Percentiles rank a stretch among this genome's conserved stretches.
These are phyloP conservation scores for Graphilbum fragrans DNA, from an alignment of 2,329 filamentous ascomycete genomes.

Conservation along the genomic window DNA sequence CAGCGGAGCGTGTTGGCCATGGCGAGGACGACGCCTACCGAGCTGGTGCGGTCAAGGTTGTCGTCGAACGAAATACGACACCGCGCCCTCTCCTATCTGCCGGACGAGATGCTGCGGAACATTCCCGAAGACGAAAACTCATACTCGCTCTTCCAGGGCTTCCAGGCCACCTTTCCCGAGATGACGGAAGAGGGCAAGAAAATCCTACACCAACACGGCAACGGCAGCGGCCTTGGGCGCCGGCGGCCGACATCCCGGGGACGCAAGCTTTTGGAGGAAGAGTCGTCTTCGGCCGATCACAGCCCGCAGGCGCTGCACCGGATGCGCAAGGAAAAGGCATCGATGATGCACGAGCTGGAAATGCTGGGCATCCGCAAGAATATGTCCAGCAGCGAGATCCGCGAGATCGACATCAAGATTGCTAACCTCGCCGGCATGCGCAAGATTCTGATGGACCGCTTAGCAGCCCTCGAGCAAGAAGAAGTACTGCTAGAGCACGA, in stretches of 20 bases:
- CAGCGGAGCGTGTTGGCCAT: constrained; percentile 89
- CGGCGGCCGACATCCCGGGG: constrained; percentile 61
- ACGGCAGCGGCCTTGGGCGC: constrained; percentile 24
- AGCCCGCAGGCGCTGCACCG: constrained; percentile 57
- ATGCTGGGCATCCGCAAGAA: constrained; percentile 90
- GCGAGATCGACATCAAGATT: constrained; percentile 94
- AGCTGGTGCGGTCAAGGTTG: constrained; percentile 83
- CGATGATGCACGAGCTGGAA: constrained; percentile 74
- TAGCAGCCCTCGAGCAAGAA: constrained; percentile 80
- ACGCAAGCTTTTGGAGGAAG: constrained; percentile 61
- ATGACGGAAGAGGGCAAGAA: constrained; percentile 58
- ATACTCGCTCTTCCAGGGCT: constrained; percentile 94
- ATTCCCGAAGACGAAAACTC: constrained; percentile 77
- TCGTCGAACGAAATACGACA: constrained; percentile 90
- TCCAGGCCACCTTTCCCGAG: constrained; percentile 76
- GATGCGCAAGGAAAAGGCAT: constrained; percentile 68
- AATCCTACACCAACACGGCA: constrained; percentile 37
- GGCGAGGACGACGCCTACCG: constrained; percentile 81
- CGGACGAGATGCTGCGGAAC: constrained; percentile 80
- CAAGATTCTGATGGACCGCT: constrained; percentile 74
- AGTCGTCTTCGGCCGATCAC: constrained; percentile 31
- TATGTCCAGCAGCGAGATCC: constrained; percentile 93
- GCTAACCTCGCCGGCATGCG: constrained; percentile 88
- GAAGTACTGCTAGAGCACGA: constrained; percentile 85
- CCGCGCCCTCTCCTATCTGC: constrained; percentile 74